These are phyloP conservation scores for Colletotrichum orbiculare DNA, from an alignment of 2,329 filamentous ascomycete genomes.

Conservation along the genomic window DNA sequence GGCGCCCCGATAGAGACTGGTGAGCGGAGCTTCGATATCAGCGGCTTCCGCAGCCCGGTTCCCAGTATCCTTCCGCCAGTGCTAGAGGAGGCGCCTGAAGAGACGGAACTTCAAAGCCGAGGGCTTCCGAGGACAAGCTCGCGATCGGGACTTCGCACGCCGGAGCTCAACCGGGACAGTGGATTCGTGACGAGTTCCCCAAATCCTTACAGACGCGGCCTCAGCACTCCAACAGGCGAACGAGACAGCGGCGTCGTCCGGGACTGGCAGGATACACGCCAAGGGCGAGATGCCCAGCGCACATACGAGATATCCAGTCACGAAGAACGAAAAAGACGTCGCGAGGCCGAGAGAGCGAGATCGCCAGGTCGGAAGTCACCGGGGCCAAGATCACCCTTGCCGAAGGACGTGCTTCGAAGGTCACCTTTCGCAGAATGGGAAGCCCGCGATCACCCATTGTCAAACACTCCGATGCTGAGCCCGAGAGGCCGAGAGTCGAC, in stretches of 20 bases:
- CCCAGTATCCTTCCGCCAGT: conserved; percentile 62
- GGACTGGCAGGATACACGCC: conserved; percentile 54
- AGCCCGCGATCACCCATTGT: conserved; percentile 44
- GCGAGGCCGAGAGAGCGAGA: conserved; percentile 27
- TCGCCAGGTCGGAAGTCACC: conserved; percentile 40
- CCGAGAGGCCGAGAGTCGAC: conserved; percentile 49
- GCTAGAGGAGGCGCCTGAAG: conserved; percentile 61
- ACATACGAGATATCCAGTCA: conserved; percentile 32
- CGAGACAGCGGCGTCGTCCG: conserved; percentile 68
- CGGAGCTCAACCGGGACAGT: conserved; percentile 60
- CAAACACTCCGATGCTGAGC: conserved; percentile 52
- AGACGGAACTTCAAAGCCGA: conserved; percentile 48
- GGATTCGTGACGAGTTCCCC: conserved; percentile 60
- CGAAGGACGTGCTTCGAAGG: conserved; percentile 41
- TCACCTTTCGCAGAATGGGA: conserved; percentile 37
- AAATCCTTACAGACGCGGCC: conserved; percentile 47
- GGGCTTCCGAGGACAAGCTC: conserved; percentile 30
- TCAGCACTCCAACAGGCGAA: conserved; percentile 47
- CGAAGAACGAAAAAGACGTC: conserved; percentile 38
- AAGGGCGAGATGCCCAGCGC: conserved; percentile 38
- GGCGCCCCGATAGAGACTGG: conserved; percentile 28
- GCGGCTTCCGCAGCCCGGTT: conserved; percentile 55
- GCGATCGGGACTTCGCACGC: conserved; percentile 39
- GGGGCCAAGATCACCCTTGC: conserved; percentile 40
- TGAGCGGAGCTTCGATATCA: conserved; percentile 34